Evolutionary conservation across 441 rosid species (phyloP).

Genomic region (Metrosideros polymorpha): DNA sequence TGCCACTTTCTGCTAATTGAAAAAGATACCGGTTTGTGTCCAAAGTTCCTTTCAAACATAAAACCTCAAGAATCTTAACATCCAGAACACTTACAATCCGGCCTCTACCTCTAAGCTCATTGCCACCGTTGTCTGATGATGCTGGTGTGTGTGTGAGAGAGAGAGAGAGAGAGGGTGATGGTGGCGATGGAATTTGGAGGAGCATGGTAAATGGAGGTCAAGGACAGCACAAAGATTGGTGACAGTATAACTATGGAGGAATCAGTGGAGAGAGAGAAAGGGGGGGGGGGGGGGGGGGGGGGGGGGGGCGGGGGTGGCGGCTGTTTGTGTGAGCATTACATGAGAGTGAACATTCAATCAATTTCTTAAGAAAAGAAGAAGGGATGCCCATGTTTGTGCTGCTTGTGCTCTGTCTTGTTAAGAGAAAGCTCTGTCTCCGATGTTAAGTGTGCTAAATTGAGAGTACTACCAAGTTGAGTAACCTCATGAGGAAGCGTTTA

Average conservation of each 20-base stretch:
- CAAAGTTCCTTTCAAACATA: background rate
- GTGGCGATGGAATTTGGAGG: background rate
- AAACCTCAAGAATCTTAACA: background rate
- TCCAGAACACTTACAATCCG: background rate
- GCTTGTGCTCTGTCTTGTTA: background rate
- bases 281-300: background rate
- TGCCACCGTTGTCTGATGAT: background rate
- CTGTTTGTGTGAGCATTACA: background rate
- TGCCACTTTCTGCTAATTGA: background rate
- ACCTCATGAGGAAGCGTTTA: background rate
- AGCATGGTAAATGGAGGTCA: background rate
- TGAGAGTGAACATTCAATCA: background rate
- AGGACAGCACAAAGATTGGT: background rate
- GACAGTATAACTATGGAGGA: background rate
- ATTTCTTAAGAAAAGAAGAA: background rate
- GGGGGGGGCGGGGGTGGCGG: too few species aligned
- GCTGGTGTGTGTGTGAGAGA: background rate
- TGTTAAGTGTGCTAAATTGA: background rate
- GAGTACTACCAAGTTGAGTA: background rate
- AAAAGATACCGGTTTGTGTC: background rate
- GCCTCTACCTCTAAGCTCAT: constrained; percentile 34
- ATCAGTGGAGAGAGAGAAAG: background rate
- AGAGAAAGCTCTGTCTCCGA: background rate
- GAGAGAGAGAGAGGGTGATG: background rate
- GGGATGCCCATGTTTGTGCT: background rate